Conservation (phyloP, 164 flowering plant genomes). For the Magnolia kwangsiensis region DNA sequence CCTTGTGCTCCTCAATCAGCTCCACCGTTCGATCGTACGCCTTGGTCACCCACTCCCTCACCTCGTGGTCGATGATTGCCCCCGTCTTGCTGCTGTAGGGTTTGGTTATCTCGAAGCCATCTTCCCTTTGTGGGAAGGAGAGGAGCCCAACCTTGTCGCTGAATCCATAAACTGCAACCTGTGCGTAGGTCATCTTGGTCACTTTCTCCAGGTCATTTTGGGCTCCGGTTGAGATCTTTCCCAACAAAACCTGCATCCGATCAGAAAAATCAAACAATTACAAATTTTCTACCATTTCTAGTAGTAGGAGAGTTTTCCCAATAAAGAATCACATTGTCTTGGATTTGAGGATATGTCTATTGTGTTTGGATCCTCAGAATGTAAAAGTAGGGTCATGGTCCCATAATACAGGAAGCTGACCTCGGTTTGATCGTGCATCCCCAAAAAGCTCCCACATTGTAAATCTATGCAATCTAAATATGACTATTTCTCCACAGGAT, state of each 20-base stretch:
- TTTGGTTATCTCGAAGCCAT: conserved; percentile 63
- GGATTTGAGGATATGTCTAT: no score
- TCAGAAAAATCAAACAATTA: not conserved
- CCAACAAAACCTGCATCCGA: conserved; percentile 65
- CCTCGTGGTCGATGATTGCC: conserved; percentile 80
- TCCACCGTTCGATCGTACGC: conserved; percentile 66
- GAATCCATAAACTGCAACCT: conserved; percentile 88
- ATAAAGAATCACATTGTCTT: no score
- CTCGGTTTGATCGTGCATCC: no score
- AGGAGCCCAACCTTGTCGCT: conserved; percentile 91
- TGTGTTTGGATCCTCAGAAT: no score
- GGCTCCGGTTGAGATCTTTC: conserved; percentile 92
- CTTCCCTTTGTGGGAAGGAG: conserved; percentile 89
- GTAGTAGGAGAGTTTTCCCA: no score
- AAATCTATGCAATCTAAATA: no score
- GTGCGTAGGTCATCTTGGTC: conserved; percentile 93
- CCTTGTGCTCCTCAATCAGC: conserved; percentile 70
- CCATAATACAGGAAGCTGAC: no score
- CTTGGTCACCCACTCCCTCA: conserved; percentile 82
- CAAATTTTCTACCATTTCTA: no score
- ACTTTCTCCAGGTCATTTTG: conserved; percentile 95
- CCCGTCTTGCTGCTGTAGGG: conserved; percentile 94
- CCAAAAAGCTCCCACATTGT: no score
- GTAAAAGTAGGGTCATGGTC: no score
- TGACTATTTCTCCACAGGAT: no score